These are phyloP conservation scores for Podospora australis DNA, from an alignment of 495 filamentous ascomycete genomes.

Conservation along the genomic window DNA sequence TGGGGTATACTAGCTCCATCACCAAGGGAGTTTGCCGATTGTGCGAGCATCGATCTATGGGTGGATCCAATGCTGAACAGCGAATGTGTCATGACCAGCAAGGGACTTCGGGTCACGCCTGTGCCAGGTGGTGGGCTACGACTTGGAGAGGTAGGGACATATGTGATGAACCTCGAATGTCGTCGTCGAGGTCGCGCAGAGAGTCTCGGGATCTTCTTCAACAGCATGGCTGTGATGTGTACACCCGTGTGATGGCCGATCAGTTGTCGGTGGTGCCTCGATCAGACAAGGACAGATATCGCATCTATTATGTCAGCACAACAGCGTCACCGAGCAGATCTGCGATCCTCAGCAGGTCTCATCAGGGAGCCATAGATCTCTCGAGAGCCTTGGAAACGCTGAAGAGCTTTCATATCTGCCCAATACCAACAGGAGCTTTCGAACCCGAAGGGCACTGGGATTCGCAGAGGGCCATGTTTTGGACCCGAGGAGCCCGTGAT, in stretches of 20 bases:
- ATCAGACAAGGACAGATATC: not conserved
- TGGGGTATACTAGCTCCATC: not conserved
- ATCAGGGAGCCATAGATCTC: conserved; percentile 12
- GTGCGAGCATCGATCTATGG: not conserved
- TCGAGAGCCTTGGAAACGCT: conserved; percentile 4
- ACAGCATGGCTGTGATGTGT: conserved; percentile 19
- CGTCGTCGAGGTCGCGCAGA: not conserved
- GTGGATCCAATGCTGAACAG: not conserved
- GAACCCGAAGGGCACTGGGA: conserved; percentile 16
- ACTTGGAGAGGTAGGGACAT: conserved; percentile 4
- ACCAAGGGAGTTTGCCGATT: not conserved
- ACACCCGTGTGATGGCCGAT: conserved; percentile 13
- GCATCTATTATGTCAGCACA: conserved; percentile 15
- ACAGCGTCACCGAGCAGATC: conserved; percentile 14
- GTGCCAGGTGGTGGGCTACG: conserved; percentile 5
- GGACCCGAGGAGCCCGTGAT: conserved; percentile 10
- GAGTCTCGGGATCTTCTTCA: conserved; percentile 15
- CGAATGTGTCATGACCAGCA: not conserved
- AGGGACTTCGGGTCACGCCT: conserved; percentile 8
- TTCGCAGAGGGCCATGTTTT: conserved; percentile 8
- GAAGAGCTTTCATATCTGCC: not conserved
- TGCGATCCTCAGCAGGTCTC: conserved; percentile 9
- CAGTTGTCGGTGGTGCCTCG: not conserved
- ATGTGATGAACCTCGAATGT: conserved; percentile 16
- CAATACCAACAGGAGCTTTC: not conserved